Percentiles rank a stretch among this genome's conserved stretches.
phyloP scores from a whole-genome alignment of 768 basidiomycete genomes.

The Sistotremastrum suecicum region DNA sequence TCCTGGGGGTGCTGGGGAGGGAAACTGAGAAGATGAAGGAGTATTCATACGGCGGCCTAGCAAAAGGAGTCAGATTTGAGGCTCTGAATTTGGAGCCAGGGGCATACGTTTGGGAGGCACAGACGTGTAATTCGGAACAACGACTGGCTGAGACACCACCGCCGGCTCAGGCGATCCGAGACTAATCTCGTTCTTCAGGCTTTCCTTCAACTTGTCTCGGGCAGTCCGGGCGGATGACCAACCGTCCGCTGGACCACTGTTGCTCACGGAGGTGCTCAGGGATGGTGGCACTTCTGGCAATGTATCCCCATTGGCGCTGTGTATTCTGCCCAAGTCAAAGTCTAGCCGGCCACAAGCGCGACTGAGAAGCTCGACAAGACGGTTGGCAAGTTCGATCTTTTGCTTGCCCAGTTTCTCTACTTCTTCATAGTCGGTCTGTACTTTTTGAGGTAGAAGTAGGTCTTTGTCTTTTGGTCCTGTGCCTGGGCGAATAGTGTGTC shows the following conservation, averaged over 20 bases:
- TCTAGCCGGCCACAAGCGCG: slow-evolving; percentile 35
- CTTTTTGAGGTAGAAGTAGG: slow-evolving; percentile 21
- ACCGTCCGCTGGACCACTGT: no score
- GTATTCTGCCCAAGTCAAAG: slow-evolving; percentile 28
- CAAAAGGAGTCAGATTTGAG: not conserved
- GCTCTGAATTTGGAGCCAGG: no score
- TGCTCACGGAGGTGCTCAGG: slow-evolving; percentile 1
- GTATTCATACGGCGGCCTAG: slow-evolving; percentile 6
- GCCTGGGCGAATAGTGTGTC: slow-evolving; percentile 21
- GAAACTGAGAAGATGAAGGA: no score
- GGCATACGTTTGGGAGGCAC: no score
- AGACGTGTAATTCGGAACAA: not conserved
- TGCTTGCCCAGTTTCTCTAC: slow-evolving; percentile 27
- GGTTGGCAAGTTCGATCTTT: slow-evolving; percentile 27
- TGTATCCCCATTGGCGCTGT: not conserved
- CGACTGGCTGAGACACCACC: not conserved
- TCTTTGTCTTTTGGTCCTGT: slow-evolving; percentile 14
- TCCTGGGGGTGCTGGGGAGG: not conserved
- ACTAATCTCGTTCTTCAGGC: no score
- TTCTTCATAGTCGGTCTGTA: slow-evolving; percentile 16
- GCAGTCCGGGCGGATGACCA: no score
- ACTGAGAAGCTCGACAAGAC: slow-evolving; percentile 27
- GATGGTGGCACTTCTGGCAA: slow-evolving; percentile 1
- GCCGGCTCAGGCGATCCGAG: no score
- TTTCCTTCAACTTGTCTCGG: no score